Percentiles rank a stretch among this genome's conserved stretches.
phyloP scores from a whole-genome alignment of 805 yeast genomes.

The Sugiyamaella boreocaroliniensis region DNA sequence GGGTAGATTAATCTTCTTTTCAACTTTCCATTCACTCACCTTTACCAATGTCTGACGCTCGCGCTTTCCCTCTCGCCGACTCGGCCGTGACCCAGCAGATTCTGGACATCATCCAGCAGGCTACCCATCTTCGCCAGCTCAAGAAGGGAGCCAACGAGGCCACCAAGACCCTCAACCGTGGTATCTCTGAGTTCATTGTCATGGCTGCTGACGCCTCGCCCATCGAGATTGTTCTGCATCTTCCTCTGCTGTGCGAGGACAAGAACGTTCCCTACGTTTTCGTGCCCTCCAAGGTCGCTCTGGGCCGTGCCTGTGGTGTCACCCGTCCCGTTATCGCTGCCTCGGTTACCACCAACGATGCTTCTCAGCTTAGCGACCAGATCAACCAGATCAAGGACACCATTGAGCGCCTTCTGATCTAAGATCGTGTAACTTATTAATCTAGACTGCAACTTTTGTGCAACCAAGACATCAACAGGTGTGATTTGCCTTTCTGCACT shows the following conservation, averaged over 20 bases:
- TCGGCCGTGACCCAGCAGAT: conserved; percentile 93
- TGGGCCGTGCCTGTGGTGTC: conserved; percentile 99
- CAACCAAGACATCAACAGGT: no score
- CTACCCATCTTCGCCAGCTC: conserved; percentile 94
- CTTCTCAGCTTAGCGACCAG: conserved; percentile 95
- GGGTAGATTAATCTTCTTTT: conserved; percentile 7
- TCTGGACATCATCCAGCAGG: conserved; percentile 95
- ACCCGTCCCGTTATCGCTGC: conserved; percentile 99
- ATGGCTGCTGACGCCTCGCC: conserved; percentile 99
- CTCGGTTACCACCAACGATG: conserved; percentile 95
- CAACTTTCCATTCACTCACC: conserved; percentile 4
- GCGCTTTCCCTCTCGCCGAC: conserved; percentile 98
- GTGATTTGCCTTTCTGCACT: no score
- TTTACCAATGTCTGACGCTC: conserved; percentile 80
- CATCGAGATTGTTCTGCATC: conserved; percentile 93
- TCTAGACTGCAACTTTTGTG: neutral
- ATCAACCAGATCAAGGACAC: conserved; percentile 96
- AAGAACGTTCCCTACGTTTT: conserved; percentile 99
- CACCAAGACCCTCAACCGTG: conserved; percentile 98
- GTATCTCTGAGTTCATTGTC: conserved; percentile 97
- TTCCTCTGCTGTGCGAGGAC: conserved; percentile 97
- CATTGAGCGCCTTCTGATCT: conserved; percentile 95
- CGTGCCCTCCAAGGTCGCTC: conserved; percentile 96
- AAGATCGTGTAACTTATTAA: conserved; percentile 21
- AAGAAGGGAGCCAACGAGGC: conserved; percentile 99